phyloP scores from a whole-genome alignment of 495 filamentous ascomycete genomes.

The Massariosphaeria phaeospora region DNA sequence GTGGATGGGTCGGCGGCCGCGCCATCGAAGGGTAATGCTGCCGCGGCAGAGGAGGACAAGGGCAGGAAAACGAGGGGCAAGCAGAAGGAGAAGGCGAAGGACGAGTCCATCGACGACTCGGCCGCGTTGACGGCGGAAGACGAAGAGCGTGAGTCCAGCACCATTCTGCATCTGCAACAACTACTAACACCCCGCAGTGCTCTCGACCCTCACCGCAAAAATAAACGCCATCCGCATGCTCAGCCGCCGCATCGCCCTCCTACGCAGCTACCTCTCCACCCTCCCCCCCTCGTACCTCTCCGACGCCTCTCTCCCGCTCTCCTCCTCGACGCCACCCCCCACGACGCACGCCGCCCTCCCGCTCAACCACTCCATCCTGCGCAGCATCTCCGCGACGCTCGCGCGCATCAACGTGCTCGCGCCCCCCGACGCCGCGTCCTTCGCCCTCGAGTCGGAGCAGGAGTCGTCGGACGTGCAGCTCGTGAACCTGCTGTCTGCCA shows the following conservation, averaged over 20 bases:
- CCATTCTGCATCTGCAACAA: not conserved
- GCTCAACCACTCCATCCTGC: slow-evolving; percentile 48
- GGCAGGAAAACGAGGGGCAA: slow-evolving; percentile 43
- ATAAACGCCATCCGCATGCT: slow-evolving; percentile 90
- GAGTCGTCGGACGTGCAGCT: slow-evolving; percentile 33
- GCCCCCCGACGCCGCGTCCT: slow-evolving; percentile 36
- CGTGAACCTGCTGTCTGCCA: slow-evolving; percentile 24
- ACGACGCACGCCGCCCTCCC: slow-evolving; percentile 34
- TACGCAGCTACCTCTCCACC: slow-evolving; percentile 72
- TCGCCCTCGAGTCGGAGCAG: slow-evolving; percentile 30
- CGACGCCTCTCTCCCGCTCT: slow-evolving; percentile 34
- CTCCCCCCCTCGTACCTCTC: slow-evolving; percentile 61
- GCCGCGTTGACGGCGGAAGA: slow-evolving; percentile 65
- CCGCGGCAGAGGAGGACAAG: slow-evolving; percentile 33
- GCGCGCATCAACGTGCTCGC: slow-evolving; percentile 52
- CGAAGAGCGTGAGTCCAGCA: slow-evolving; percentile 58
- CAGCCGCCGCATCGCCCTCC: slow-evolving; percentile 72
- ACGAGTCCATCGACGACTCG: slow-evolving; percentile 37
- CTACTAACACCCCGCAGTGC: slow-evolving; percentile 44
- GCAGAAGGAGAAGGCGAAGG: slow-evolving; percentile 37
- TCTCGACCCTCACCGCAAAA: slow-evolving; percentile 72
- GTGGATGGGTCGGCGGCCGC: slow-evolving; percentile 41
- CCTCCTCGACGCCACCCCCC: slow-evolving; percentile 19
- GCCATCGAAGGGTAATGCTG: slow-evolving; percentile 10
- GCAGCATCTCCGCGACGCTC: slow-evolving; percentile 55